Evolutionary conservation across 768 basidiomycete genomes (phyloP), one percentile per base, ranked within the genome.

Genomic region (Suillus discolor): DNA sequence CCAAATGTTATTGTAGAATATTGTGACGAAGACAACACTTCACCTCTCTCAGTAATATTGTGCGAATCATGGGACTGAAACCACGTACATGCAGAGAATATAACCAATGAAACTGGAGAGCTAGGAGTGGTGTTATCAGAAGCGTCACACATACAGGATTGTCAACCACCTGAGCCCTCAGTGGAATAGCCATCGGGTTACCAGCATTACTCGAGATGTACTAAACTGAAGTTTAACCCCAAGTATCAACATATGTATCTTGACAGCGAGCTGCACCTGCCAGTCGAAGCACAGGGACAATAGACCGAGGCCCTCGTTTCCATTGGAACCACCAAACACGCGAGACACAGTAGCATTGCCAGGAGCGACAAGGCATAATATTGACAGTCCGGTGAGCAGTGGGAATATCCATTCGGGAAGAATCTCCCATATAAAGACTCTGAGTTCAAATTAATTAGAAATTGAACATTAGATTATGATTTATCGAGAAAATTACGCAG

Each of bases 281-380:
- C 88, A 89, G 70, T 90, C 88, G 16, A 89, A 75, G 67, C 80
- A 87, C 47, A 89, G 71, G 2, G 87, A 81, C 53, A 89, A 82
- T 61, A 85, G 74, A 13, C 87, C 88, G 49, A 89, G 80, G 11
- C 88, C 87, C 73, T 89, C 87, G 64, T 89, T 88, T 63, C 82
- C 87, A 41, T 85, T 83, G 45, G 82, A 85, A 47, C 88, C 88
- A 61, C 88, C 88, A 69, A 89, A 88, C 38, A 88, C 77, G 31
- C 83, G 79, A 0, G 86, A 83, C 65, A 88, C 79, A 73, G 80
- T 79, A 0, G 84, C 69, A 61, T 79, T 84, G 20, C 86, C 74
- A 51, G 80, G 81, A 57, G 82, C 79, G 1, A 80, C 85, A 25
- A 87, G 78, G 68, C 87, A 87, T 74, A 87, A 83, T 34, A 88